A percentile compares a stretch with the other conserved stretches of the same genome.
Evolutionary conservation across 768 basidiomycete species (phyloP).

Genomic region (Tricholoma terreum): DNA sequence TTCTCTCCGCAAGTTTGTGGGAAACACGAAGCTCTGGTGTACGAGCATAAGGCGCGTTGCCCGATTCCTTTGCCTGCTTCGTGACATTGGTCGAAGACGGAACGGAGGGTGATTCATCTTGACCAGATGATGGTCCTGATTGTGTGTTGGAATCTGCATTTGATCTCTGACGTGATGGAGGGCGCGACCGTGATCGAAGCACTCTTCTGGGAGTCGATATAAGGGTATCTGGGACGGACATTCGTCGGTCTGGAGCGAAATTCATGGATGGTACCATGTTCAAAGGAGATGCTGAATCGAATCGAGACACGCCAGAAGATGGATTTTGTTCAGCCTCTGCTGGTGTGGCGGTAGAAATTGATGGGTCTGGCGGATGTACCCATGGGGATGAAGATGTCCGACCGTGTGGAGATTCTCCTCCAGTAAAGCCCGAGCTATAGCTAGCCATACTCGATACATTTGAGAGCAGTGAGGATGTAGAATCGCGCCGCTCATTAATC

Average conservation of each 20-base stretch:
- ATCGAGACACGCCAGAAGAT: constrained; percentile 36
- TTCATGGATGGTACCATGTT: constrained; percentile 56
- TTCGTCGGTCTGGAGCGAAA: constrained; percentile 65
- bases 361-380: constrained; percentile 39
- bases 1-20: constrained; percentile 96
- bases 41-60: constrained; percentile 85
- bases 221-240: constrained; percentile 69
- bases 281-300: constrained; percentile 46
- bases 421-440: constrained; percentile 56
- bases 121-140: constrained; percentile 34
- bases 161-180: constrained; percentile 60
- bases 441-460: constrained; percentile 51
- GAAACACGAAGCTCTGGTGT: constrained; percentile 93
- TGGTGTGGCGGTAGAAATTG: constrained; percentile 36
- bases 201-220: constrained; percentile 44
- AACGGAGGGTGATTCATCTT: constrained; percentile 43
- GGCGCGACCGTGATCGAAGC: constrained; percentile 66
- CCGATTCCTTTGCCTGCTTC: constrained; percentile 44
- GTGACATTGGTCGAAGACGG: constrained; percentile 32
- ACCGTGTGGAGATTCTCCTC: constrained; percentile 59
- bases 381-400: constrained; percentile 70
- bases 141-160: constrained; percentile 40
- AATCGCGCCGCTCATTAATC: constrained; percentile 69
- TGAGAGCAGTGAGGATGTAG: constrained; percentile 66
- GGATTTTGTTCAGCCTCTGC: constrained; percentile 46